Percentiles rank a stretch among this genome's conserved stretches.
Evolutionary conservation across 75 land plant species (phyloP).

Genomic region (Picea glauca): DNA sequence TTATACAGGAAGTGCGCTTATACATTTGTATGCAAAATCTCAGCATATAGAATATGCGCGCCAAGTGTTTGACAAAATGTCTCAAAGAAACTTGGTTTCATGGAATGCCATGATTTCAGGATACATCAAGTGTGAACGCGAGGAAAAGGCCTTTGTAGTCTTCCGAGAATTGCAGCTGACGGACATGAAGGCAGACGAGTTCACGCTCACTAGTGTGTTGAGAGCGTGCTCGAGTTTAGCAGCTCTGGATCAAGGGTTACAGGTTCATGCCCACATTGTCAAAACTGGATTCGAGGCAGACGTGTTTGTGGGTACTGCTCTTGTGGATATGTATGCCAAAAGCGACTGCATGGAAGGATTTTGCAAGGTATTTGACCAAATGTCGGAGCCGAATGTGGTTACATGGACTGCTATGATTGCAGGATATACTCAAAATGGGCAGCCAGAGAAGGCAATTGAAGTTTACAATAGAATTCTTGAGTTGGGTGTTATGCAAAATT

Average conservation of each 20-base stretch:
- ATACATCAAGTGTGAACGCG: slow-evolving; percentile 2
- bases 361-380: slow-evolving; percentile 18
- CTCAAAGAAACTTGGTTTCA: slow-evolving; percentile 11
- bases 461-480: neutral
- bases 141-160: slow-evolving; percentile 11
- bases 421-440: slow-evolving; percentile 12
- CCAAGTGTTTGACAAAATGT: slow-evolving; percentile 16
- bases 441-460: neutral
- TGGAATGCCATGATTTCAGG: slow-evolving; percentile 23
- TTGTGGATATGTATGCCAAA: slow-evolving; percentile 23
- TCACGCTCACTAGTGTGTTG: slow-evolving; percentile 20
- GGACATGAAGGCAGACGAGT: slow-evolving; percentile 2
- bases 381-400: slow-evolving; percentile 3
- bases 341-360: slow-evolving; percentile 20
- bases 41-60: slow-evolving; percentile 7
- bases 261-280: slow-evolving; percentile 18
- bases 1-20: slow-evolving; percentile 13
- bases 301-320: slow-evolving; percentile 14
- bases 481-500: neutral
- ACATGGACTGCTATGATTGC: slow-evolving; percentile 26
- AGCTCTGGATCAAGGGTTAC: slow-evolving; percentile 23
- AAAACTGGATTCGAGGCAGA: slow-evolving; percentile 20
- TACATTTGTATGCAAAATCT: slow-evolving; percentile 14
- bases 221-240: slow-evolving; percentile 16
- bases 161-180: slow-evolving; percentile 11